Evolutionary conservation across 2,329 filamentous ascomycete species (phyloP).

Genomic region (Monilinia aucupariae): DNA sequence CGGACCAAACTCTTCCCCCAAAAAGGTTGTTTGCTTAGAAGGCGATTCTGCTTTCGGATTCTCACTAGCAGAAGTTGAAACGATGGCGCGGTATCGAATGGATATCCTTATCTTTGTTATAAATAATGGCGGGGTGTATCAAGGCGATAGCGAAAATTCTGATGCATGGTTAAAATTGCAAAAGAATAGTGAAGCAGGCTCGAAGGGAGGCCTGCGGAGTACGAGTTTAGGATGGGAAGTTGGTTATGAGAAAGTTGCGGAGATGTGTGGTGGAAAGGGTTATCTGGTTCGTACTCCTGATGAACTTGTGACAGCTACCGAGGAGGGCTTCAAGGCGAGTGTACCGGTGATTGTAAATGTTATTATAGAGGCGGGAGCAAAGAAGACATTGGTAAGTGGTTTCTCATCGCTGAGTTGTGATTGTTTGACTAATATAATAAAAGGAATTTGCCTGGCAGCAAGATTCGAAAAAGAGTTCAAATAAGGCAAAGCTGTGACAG

Average conservation of each 20-base stretch:
- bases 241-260: slow-evolving; percentile 49
- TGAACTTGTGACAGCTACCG: slow-evolving; percentile 46
- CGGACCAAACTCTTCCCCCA: slow-evolving; percentile 32
- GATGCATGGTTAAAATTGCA: slow-evolving; percentile 43
- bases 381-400: slow-evolving; percentile 37
- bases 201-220: slow-evolving; percentile 40
- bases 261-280: slow-evolving; percentile 50
- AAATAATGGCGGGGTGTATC: slow-evolving; percentile 50
- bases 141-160: slow-evolving; percentile 39
- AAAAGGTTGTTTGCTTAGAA: slow-evolving; percentile 52
- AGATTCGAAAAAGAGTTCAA: slow-evolving; percentile 32
- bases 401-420: not conserved
- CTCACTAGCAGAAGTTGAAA: slow-evolving; percentile 51
- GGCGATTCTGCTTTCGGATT: slow-evolving; percentile 53
- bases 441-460: slow-evolving; percentile 34
- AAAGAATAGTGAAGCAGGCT: slow-evolving; percentile 34
- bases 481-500: slow-evolving; percentile 16
- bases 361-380: slow-evolving; percentile 47
- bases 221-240: slow-evolving; percentile 50
- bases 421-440: slow-evolving; percentile 9
- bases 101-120: slow-evolving; percentile 51
- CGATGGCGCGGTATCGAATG: slow-evolving; percentile 50
- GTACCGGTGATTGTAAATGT: slow-evolving; percentile 50
- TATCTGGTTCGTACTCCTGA: slow-evolving; percentile 47
- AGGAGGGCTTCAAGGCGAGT: slow-evolving; percentile 44